Evolutionary conservation across 2,329 filamentous ascomycete species (phyloP), one percentile per base, ranked within the genome.

Genomic region (Monascus ruber): DNA sequence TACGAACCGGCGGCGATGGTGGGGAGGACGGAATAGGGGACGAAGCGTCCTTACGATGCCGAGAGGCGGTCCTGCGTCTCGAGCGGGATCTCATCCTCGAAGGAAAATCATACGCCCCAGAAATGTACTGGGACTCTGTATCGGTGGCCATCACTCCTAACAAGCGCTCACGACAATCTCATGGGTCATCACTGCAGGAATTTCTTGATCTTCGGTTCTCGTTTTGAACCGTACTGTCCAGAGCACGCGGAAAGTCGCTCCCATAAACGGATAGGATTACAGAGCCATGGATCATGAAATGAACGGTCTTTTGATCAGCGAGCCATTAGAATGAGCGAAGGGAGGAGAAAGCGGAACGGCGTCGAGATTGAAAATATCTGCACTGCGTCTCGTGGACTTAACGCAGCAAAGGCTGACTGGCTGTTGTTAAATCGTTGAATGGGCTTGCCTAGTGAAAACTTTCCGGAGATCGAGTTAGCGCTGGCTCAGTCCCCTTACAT

Each of bases 1-100:
- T 54, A 26, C 66, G 66, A n/a, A 69, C 62, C 11, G 68, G 67
- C 26, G 74, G 61, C 24, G 70, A 70, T 28, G 81, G 78, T 1
- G 83, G 82, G 1, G 74, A 72, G 29, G 76, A 71, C 29, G 71
- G 67, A 1, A 76, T 75, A 32, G 85, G 77, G 27, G 84, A 85
- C 31, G 72, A 68, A 25, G 81, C 10, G 28, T 29, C 28, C 28
- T 10, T 29, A 6, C 28, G 28, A 10, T 29, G 28, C 28, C 28
- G 6, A 1, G 28, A 29, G 6, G 28, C 28, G 17, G 17, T 83
- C 43, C 71, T 70, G 39, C 81, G 76, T 42, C 77, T 74, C 35
- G 74, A 70, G 50, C 79, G 74, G 25, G 85, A 88, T 37, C 68
- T 54, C 9, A 65, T 63, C 42, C 52, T 54, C 5, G 59, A 56